A percentile compares a stretch with the other conserved stretches of the same genome.
Evolutionary conservation across 192 early-diverging fungal species (phyloP).

Genomic region (Coemansia sp.): DNA sequence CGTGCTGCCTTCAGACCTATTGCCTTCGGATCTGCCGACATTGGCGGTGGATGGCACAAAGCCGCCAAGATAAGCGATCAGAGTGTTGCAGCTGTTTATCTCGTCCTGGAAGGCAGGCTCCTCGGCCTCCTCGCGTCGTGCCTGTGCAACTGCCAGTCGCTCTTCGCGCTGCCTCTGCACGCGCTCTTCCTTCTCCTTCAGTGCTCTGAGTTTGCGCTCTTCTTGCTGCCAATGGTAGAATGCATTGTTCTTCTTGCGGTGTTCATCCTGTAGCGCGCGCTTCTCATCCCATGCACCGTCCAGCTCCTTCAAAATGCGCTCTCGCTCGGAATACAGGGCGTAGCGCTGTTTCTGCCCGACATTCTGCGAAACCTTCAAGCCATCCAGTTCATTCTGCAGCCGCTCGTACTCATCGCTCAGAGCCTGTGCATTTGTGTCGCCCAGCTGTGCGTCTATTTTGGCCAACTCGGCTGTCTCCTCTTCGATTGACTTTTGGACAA

Average conservation of each 20-base stretch:
- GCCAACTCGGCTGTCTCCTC: constrained; percentile 63
- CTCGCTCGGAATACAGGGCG: constrained; percentile 70
- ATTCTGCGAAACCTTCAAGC: constrained; percentile 62
- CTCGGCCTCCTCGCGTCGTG: constrained; percentile 83
- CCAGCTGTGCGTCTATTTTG: constrained; percentile 59
- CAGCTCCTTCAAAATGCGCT: constrained; percentile 65
- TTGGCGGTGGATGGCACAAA: constrained; percentile 20
- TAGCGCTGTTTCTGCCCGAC: constrained; percentile 63
- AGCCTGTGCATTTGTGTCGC: constrained; percentile 59
- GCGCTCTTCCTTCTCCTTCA: constrained; percentile 64
- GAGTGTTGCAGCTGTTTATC: constrained; percentile 77
- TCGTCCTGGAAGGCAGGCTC: constrained; percentile 85
- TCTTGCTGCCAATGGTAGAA: constrained; percentile 71
- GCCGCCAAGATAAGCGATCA: constrained; percentile 71
- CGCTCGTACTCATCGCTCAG: constrained; percentile 67
- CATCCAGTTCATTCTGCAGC: constrained; percentile 70
- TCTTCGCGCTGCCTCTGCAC: constrained; percentile 67
- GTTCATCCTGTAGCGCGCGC: constrained; percentile 66
- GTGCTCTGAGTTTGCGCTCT: constrained; percentile 61
- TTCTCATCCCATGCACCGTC: constrained; percentile 68
- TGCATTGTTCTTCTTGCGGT: constrained; percentile 72
- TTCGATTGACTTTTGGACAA: constrained; percentile 75
- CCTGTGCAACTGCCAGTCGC: constrained; percentile 66
- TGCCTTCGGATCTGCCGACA: constrained; percentile 11
- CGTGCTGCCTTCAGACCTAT: constrained; percentile 32